These are phyloP conservation scores for Keithomyces neogunnii DNA, from an alignment of 2,329 filamentous ascomycete genomes.

Conservation along the genomic window DNA sequence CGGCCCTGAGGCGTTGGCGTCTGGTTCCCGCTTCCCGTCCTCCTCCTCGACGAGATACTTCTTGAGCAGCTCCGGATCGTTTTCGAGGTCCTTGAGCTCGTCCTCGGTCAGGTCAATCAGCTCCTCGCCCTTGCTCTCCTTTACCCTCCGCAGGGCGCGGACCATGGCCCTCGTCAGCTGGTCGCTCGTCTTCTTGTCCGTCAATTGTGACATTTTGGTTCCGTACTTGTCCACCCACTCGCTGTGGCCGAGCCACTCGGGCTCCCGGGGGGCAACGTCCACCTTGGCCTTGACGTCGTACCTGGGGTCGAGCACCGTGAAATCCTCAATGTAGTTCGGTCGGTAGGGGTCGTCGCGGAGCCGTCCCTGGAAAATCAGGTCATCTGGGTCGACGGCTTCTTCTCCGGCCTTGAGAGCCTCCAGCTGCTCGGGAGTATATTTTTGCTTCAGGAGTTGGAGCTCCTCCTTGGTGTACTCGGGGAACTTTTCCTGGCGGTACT, in stretches of 20 bases:
- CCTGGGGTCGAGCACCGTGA: constrained; percentile 66
- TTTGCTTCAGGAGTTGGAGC: constrained; percentile 49
- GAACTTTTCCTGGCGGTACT: constrained; percentile 40
- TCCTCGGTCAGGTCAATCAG: constrained; percentile 42
- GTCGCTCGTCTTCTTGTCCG: constrained; percentile 33
- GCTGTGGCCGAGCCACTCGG: constrained; percentile 50
- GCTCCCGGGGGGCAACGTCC: constrained; percentile 41
- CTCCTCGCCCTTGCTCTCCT: constrained; percentile 31
- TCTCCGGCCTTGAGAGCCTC: constrained; percentile 77
- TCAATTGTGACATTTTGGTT: constrained; percentile 33
- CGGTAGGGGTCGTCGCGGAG: constrained; percentile 64
- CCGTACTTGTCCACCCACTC: constrained; percentile 52
- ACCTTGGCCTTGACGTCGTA: constrained; percentile 59
- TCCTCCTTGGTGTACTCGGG: constrained; percentile 61
- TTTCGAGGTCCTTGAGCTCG: constrained; percentile 32
- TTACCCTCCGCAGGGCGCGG: constrained; percentile 32
- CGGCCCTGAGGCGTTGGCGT: constrained; percentile 15
- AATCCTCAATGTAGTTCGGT: constrained; percentile 74
- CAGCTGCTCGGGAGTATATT: constrained; percentile 75
- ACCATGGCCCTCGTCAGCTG: constrained; percentile 34
- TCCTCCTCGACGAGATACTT: constrained; percentile 28
- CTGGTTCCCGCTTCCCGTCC: constrained; percentile 6
- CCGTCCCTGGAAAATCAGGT: constrained; percentile 65
- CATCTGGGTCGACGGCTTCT: constrained; percentile 61
- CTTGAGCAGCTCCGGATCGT: constrained; percentile 29